phyloP scores from a whole-genome alignment of 2,329 filamentous ascomycete species.

The Gliomastix tumulicola region DNA sequence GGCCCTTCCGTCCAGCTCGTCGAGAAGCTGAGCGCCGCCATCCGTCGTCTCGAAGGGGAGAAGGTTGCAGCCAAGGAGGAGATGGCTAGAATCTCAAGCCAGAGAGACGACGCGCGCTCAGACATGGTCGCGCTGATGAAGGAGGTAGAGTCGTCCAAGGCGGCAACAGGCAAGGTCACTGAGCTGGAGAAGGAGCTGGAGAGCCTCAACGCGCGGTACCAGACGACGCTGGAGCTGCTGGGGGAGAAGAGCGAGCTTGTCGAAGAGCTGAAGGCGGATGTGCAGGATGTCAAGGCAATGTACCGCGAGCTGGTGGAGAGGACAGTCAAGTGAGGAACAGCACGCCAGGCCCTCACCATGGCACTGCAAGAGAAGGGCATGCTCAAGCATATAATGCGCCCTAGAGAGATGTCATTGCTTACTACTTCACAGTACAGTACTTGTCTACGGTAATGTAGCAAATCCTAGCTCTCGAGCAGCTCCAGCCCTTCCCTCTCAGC shows the following conservation, averaged over 20 bases:
- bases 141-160: constrained; percentile 67
- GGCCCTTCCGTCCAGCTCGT: constrained; percentile 93
- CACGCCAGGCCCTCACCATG: too few species aligned
- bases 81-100: constrained; percentile 67
- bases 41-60: constrained; percentile 84
- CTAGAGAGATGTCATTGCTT: too few species aligned
- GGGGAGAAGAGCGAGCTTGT: constrained; percentile 96
- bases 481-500: constrained; percentile 82
- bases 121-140: constrained; percentile 90
- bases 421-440: too few species aligned
- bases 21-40: constrained; percentile 89
- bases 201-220: constrained; percentile 69
- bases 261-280: constrained; percentile 82
- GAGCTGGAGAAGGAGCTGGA: constrained; percentile 62
- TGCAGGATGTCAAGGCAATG: constrained; percentile 90
- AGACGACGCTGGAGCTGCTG: constrained; percentile 87
- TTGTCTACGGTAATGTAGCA: too few species aligned
- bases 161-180: constrained; percentile 50
- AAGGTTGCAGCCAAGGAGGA: constrained; percentile 88
- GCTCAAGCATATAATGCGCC: too few species aligned
- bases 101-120: constrained; percentile 84
- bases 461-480: constrained; percentile 18
- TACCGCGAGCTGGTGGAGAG: constrained; percentile 88
- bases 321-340: constrained; percentile 64
- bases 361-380: too few species aligned